phyloP scores from a whole-genome alignment of 768 basidiomycete species.

The Mycena maculata region DNA sequence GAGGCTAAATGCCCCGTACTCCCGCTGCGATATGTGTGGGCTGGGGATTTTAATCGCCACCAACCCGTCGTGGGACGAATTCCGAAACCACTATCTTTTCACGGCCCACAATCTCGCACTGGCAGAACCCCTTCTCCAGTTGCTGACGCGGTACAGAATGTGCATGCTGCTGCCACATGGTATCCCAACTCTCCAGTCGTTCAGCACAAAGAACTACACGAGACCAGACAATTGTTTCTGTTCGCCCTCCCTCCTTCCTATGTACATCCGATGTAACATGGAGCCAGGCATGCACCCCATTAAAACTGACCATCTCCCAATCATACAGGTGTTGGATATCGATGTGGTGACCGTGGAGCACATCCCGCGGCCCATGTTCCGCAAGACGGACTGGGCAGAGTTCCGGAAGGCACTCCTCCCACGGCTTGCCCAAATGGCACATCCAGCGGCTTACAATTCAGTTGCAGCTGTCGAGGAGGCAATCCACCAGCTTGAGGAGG shows the following conservation, averaged over 20 bases:
- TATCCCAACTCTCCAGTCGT: constrained; percentile 49
- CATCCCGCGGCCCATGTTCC: not conserved
- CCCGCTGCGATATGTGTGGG: constrained; percentile 41
- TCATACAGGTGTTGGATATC: constrained; percentile 45
- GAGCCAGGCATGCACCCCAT: constrained; percentile 25
- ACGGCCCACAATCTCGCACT: constrained; percentile 37
- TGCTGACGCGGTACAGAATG: constrained; percentile 43
- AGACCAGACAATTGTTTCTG: constrained; percentile 59
- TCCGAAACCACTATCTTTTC: constrained; percentile 48
- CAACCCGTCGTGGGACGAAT: constrained; percentile 53
- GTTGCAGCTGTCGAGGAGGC: constrained; percentile 3
- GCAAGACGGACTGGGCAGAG: constrained; percentile 42
- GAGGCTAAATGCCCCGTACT: not conserved
- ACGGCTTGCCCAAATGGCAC: not conserved
- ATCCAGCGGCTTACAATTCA: not conserved
- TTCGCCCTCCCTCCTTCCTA: constrained; percentile 18
- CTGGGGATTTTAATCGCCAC: constrained; percentile 55
- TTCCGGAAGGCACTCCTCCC: constrained; percentile 21
- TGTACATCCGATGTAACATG: constrained; percentile 44
- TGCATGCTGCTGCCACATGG: constrained; percentile 47
- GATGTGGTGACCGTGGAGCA: not conserved
- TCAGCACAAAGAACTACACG: constrained; percentile 46
- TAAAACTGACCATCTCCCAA: constrained; percentile 55
- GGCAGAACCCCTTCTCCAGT: constrained; percentile 42
- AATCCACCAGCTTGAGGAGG: constrained; percentile 15